A percentile compares a stretch with the other conserved stretches of the same genome.
These are phyloP conservation scores for Insectozyma bohioensis DNA, from an alignment of 1,139 yeast genomes.

Conservation along the genomic window DNA sequence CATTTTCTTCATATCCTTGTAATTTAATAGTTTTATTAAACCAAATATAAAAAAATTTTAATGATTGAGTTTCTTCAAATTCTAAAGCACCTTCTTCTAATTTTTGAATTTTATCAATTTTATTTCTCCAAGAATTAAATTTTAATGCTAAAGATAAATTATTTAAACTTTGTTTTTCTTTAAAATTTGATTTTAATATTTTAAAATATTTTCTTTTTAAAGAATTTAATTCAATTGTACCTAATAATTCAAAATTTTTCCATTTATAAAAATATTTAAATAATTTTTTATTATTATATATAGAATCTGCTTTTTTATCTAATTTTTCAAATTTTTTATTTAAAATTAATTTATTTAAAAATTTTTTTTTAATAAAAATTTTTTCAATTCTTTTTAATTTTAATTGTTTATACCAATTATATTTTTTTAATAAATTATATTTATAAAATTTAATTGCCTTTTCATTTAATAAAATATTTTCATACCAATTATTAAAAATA, in stretches of 20 bases:
- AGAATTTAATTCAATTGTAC: slow-evolving; percentile 2
- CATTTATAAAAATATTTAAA: not conserved
- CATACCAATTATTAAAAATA: slow-evolving; percentile 19
- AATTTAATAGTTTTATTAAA: not conserved
- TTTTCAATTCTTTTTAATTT: not conserved
- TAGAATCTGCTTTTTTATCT: not conserved
- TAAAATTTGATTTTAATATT: not conserved
- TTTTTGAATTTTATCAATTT: not conserved
- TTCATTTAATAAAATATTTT: slow-evolving; percentile 12
- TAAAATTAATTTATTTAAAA: not conserved
- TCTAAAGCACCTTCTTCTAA: not conserved
- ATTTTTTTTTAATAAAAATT: not conserved
- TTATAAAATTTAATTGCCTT: slow-evolving; percentile 11
- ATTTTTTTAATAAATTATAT: not conserved
- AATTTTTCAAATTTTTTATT: not conserved
- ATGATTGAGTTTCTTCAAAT: not conserved
- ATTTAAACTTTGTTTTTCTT: not conserved
- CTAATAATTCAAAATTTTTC: not conserved
- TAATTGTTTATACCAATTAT: slow-evolving; percentile 16
- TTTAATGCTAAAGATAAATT: not conserved
- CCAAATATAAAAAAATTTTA: slow-evolving; percentile 1
- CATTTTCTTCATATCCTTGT: not conserved
- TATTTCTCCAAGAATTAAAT: slow-evolving; percentile 1
- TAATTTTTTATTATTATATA: not conserved
- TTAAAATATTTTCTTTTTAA: slow-evolving; percentile 5